Evolutionary conservation across 202 grass and related monocot genomes (phyloP).

Genomic region (Eragrostis tef): DNA sequence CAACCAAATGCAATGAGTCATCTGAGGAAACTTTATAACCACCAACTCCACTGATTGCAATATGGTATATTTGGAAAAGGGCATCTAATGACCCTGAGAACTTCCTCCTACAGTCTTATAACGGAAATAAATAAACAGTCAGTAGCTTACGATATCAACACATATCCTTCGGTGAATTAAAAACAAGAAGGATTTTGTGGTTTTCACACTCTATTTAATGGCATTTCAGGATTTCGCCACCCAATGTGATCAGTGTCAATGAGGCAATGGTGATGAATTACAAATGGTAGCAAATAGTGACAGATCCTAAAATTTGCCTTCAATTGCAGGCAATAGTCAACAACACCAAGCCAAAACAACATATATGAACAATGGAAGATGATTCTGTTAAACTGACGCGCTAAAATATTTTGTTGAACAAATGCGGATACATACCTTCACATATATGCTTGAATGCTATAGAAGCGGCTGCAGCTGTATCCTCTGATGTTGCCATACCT

Average conservation of each 20-base stretch:
- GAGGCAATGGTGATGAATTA: too few relatives aligned
- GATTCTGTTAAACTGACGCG: constrained; percentile 10
- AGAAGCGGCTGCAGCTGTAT: constrained; percentile 82
- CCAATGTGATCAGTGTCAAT: too few relatives aligned
- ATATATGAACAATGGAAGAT: constrained; percentile 11
- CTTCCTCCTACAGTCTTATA: constrained; percentile 83
- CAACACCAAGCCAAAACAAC: constrained; percentile 7
- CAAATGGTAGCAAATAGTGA: not conserved
- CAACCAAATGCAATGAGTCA: constrained; percentile 96
- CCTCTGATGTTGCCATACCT: constrained; percentile 86
- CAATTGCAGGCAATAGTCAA: constrained; percentile 36
- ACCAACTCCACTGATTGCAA: constrained; percentile 90
- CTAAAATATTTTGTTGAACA: constrained; percentile 23
- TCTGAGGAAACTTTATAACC: constrained; percentile 99
- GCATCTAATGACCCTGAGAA: constrained; percentile 83
- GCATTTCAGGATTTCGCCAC: too few relatives aligned
- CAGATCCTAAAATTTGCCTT: constrained; percentile 16
- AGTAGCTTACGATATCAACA: constrained; percentile 20
- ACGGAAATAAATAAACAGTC: constrained; percentile 19
- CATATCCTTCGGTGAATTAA: constrained; percentile 3
- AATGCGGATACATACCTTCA: constrained; percentile 75
- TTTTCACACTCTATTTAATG: not conserved
- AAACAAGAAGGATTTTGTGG: not conserved
- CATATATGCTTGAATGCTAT: constrained; percentile 99
- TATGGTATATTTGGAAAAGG: constrained; percentile 97